phyloP scores from a whole-genome alignment of 768 basidiomycete genomes.

The Kondoa subrosea region DNA sequence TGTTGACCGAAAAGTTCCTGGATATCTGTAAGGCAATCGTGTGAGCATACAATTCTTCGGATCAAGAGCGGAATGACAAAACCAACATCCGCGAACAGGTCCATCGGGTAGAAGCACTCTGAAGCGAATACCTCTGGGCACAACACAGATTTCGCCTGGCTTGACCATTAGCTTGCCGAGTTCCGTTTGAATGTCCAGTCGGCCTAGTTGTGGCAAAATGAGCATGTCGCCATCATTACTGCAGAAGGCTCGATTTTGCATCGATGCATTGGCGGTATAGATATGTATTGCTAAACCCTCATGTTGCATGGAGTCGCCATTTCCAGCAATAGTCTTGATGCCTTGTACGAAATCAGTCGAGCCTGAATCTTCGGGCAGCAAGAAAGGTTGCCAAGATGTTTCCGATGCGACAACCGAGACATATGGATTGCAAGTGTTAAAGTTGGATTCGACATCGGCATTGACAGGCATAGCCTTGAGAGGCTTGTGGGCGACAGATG shows the following conservation, averaged over 20 bases:
- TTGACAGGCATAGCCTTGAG: constrained; percentile 44
- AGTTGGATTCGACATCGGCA: constrained; percentile 47
- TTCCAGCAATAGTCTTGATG: constrained; percentile 48
- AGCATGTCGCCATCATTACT: constrained; percentile 42
- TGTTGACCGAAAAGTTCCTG: constrained; percentile 47
- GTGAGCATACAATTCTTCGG: constrained; percentile 38
- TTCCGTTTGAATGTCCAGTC: constrained; percentile 53
- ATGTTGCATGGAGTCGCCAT: constrained; percentile 46
- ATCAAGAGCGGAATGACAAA: not conserved
- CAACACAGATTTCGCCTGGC: constrained; percentile 49
- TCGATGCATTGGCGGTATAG: constrained; percentile 16
- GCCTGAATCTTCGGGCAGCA: constrained; percentile 36
- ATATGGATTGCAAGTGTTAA: constrained; percentile 45
- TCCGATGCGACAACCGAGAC: constrained; percentile 49
- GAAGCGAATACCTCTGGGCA: constrained; percentile 52
- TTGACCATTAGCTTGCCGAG: constrained; percentile 39
- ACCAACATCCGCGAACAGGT: constrained; percentile 41
- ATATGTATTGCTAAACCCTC: constrained; percentile 38
- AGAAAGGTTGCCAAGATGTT: constrained; percentile 50
- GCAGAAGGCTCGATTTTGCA: constrained; percentile 23
- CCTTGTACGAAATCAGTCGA: constrained; percentile 42
- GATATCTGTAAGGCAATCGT: not conserved
- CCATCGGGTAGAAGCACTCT: constrained; percentile 38
- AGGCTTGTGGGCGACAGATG: constrained; percentile 28
- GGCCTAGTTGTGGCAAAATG: constrained; percentile 49